Conservation (phyloP, 257 asterid genomes). For the Plantago major region DNA sequence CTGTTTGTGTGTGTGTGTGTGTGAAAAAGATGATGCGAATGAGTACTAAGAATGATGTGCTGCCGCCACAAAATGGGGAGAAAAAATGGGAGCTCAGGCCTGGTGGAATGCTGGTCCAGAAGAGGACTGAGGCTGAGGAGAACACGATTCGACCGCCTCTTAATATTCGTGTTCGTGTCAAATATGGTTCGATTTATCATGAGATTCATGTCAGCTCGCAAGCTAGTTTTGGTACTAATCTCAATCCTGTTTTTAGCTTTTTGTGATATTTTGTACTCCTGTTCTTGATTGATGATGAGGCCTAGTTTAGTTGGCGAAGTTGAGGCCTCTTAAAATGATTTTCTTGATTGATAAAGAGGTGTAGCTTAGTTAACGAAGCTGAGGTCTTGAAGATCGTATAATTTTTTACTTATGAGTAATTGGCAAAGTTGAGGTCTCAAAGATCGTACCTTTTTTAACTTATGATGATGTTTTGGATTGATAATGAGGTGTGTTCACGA, state of each 20-base stretch:
- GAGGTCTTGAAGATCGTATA: too few species aligned
- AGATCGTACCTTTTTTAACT: too few species aligned
- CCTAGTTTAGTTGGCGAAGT: neutral
- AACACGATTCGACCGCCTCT: conserved; percentile 55
- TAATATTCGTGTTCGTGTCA: conserved; percentile 76
- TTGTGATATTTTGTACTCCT: neutral
- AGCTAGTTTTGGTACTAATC: conserved; percentile 65
- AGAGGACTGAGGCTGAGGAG: conserved; percentile 50
- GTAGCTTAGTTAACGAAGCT: too few species aligned
- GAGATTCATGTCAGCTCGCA: conserved; percentile 66
- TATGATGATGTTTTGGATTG: too few species aligned
- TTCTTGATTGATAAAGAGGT: too few species aligned
- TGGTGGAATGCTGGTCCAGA: conserved; percentile 94
- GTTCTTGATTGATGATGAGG: neutral
- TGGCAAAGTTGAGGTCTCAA: too few species aligned
- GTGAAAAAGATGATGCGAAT: conserved; percentile 61
- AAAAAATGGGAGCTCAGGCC: conserved; percentile 79
- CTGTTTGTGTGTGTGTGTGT: too few species aligned
- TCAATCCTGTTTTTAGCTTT: neutral
- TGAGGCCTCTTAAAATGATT: too few species aligned
- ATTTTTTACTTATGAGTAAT: too few species aligned
- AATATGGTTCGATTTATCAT: conserved; percentile 65
- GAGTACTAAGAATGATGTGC: conserved; percentile 38
- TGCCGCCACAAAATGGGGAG: conserved; percentile 33
- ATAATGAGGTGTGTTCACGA: too few species aligned